Evolutionary conservation across 179 eudicot genomes (phyloP).

Genomic region (Drosera spatulata): DNA sequence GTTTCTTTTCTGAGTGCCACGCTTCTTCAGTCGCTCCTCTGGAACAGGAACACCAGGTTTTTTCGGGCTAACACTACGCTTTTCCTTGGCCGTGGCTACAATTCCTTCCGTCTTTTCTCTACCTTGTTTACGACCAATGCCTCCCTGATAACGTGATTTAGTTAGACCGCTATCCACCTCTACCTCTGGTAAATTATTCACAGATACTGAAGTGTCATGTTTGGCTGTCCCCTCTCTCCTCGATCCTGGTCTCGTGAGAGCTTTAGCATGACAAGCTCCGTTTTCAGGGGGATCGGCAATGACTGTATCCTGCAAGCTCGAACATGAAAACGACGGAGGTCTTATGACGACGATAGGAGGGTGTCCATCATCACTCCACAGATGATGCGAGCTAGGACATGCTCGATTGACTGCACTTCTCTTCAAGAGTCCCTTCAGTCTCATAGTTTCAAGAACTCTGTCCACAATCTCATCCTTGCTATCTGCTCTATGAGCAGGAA

Average conservation of each 20-base stretch:
- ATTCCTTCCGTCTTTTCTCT: conserved; percentile 11
- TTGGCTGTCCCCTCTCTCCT: conserved; percentile 14
- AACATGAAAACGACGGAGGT: conserved; percentile 28
- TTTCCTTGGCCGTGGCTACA: conserved; percentile 7
- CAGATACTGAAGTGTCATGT: conserved; percentile 11
- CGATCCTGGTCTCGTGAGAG: conserved; percentile 9
- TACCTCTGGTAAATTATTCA: conserved; percentile 15
- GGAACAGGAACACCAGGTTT: conserved; percentile 15
- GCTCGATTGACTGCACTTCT: conserved; percentile 17
- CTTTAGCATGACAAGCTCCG: conserved; percentile 8
- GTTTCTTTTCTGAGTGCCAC: conserved; percentile 19
- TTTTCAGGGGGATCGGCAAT: conserved; percentile 10
- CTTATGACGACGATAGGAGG: conserved; percentile 72
- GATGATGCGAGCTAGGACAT: conserved; percentile 6
- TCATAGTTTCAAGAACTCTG: conserved; percentile 43
- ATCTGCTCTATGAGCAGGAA: conserved; percentile 19
- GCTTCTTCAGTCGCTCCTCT: conserved; percentile 23
- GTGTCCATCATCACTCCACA: conserved; percentile 21
- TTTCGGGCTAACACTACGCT: conserved; percentile 17
- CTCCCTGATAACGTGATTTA: conserved; percentile 8
- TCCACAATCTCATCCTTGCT: conserved; percentile 32
- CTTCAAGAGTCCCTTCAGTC: conserved; percentile 46
- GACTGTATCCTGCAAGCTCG: conserved; percentile 12
- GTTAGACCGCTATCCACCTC: conserved; percentile 7
- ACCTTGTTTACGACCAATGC: conserved; percentile 7